These are phyloP conservation scores for Pseudogymnoascus sp. DNA, from an alignment of 2,329 filamentous ascomycete species.

Conservation along the genomic window DNA sequence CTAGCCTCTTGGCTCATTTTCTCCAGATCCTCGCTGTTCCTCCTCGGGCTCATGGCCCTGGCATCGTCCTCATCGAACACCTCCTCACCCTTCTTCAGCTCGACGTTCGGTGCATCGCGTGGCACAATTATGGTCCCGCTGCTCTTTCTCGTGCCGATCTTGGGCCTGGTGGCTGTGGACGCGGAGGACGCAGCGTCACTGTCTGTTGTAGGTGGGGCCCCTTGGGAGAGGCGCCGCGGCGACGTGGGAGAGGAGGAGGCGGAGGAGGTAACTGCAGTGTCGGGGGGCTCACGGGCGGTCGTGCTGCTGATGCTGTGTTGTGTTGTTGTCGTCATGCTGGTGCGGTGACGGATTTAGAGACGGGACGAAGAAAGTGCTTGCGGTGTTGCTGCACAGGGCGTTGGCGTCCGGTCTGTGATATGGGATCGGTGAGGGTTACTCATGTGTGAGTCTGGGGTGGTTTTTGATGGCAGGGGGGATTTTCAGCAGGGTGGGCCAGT, in stretches of 20 bases:
- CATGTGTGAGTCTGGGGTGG: conserved; percentile 5
- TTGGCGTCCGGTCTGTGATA: conserved; percentile 7
- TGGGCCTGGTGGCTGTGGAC: conserved; percentile 36
- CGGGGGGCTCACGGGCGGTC: conserved; percentile 5
- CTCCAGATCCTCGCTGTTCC: conserved; percentile 86
- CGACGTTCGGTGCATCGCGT: conserved; percentile 65
- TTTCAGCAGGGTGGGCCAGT: conserved; percentile 2
- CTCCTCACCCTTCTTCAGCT: conserved; percentile 60
- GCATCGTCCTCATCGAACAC: conserved; percentile 77
- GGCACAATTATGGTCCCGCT: conserved; percentile 79
- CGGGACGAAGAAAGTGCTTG: conserved; percentile 3
- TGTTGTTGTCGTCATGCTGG: conserved; percentile 9
- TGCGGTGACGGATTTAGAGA: conserved; percentile 9
- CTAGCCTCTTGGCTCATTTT: conserved; percentile 77
- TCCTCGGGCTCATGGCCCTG: conserved; percentile 84
- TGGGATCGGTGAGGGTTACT: conserved; percentile 9
- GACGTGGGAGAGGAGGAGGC: background rate
- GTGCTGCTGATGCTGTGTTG: conserved; percentile 9
- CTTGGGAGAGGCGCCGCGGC: conserved; percentile 8
- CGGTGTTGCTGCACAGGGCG: background rate
- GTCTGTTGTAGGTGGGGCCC: background rate
- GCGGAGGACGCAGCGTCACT: conserved; percentile 7
- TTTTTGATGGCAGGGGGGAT: background rate
- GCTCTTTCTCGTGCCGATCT: conserved; percentile 65
- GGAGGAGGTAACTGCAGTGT: conserved; percentile 1